Evolutionary conservation across 2,329 filamentous ascomycete genomes (phyloP), one percentile per base, ranked within the genome.

Genomic region (Apiospora koreana): DNA sequence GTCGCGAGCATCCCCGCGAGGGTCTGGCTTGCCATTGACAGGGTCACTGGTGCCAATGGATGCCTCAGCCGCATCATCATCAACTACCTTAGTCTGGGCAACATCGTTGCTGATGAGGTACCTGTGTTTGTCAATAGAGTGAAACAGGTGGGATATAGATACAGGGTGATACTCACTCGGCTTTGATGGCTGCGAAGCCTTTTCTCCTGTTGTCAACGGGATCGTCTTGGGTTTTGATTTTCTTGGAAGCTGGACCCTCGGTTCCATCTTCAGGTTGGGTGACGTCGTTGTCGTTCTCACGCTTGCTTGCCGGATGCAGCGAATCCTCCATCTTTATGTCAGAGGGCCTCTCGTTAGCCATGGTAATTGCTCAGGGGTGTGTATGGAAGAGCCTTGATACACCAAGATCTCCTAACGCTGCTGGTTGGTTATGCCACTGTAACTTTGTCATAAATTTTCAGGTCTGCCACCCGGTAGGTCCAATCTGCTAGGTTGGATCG

Each of bases 21-120:
- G 58, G 69, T 81, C 74, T 74, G 78, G 73, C 78, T 84, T 85
- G 58, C 80, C 79, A 74, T 82, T 83, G 78, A 90, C 89, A 69
- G 89, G 87, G 69, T 87, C 87, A 77, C 91, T 88, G 73, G 89
- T 87, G 68, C 87, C 84, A 41, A 80, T 77, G 28, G 87, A 86
- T 31, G 82, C 86, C 79, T 92, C 68, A 45, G 67, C 90, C 68
- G 90, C 88, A 69, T 86, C 86, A 80, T 91, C 88, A 76, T 92
- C 87, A 72, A 88, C 84, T 41, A 80, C 77, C 46, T 78, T 79
- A 43, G 81, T 81, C 46, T 76, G 74, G 46, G 72, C 65, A 23
- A 46, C 65, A 23, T 50, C 23, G 18, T 58, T 66, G 62, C 73
- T 72, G 67, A 82, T 73, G 46, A 81, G 76, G 73, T 80, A 83